Evolutionary conservation across 164 flowering plant species (phyloP).

Genomic region (Vitis amurensis): DNA sequence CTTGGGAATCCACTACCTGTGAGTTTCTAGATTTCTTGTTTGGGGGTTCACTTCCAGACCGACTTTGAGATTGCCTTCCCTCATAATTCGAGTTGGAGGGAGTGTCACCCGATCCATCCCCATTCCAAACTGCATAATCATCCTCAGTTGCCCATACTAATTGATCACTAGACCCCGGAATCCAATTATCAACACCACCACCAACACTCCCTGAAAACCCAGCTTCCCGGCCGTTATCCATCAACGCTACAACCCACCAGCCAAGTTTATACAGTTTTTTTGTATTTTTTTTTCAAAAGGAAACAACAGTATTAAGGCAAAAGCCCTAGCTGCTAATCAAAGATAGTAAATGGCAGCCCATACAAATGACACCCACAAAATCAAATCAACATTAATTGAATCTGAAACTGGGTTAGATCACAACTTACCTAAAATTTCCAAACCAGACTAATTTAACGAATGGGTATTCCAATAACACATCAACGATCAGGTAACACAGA

Average conservation of each 20-base stretch:
- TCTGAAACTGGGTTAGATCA: no score
- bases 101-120: slow-evolving; percentile 36
- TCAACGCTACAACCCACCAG: slow-evolving; percentile 5
- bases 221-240: slow-evolving; percentile 57
- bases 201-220: slow-evolving; percentile 47
- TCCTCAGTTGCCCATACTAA: slow-evolving; percentile 97
- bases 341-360: not conserved
- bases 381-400: slow-evolving; percentile 1
- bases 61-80: slow-evolving; percentile 40
- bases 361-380: not conserved
- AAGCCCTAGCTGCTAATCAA: not conserved
- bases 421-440: no score
- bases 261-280: no score
- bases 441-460: not conserved
- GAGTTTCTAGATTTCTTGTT: slow-evolving; percentile 61
- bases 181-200: slow-evolving; percentile 44
- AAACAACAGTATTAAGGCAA: not conserved
- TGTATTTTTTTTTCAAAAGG: no score
- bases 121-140: slow-evolving; percentile 76
- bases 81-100: slow-evolving; percentile 47
- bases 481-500: no score
- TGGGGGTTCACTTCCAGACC: slow-evolving; percentile 65
- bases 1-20: slow-evolving; percentile 42
- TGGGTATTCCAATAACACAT: slow-evolving; percentile 9
- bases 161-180: slow-evolving; percentile 42